Base-by-base conservation (phyloP, 371 early-diverging fungal genomes). In the Mortierella sp. region DNA sequence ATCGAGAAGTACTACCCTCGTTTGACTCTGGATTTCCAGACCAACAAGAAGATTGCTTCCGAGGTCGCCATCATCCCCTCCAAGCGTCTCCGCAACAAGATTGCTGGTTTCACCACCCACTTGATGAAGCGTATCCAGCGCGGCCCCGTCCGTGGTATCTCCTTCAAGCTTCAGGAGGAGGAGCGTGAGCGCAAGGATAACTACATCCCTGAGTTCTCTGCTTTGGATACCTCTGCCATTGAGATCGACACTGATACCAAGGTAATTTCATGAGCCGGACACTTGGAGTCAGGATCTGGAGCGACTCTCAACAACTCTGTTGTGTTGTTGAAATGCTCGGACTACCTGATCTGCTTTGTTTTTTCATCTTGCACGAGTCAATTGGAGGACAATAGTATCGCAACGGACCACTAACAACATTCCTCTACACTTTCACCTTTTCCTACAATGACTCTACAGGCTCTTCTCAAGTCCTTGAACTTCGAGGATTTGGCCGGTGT, bases 1-100 rank as follows among this genome's bases (percentile, higher is more conserved):
- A 99, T 99, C 87, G 99, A 99, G 93, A 99, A 99, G 95, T 99
- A 99, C 96, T 99, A 99, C 89, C 97, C 98, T 79, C 95, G 98
- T 85, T 96, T 99, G 79, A 99, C 98, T 80, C 92, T 97, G 79
- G 99, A 99, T 89, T 99, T 99, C 96, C 99, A 99, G 90, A 96
- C 98, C 93, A 99, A 99, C 97, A 99, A 99, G 96, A 95, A 95
- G 90, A 97, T 99, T 88, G 93, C 95, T 87, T 95, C 95, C 89
- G 99, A 99, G 89, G 99, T 99, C 72, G 98, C 99, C 82, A 95
- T 98, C 88, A 98, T 99, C 85, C 92, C 98, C 81, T 96, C 99
- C 87, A 99, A 99, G 96, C 97, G 99, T 86, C 95, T 99, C 86
- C 96, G 99, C 90, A 99, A 99, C 96, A 98, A 99, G 95, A 98